Conservation (phyloP, 441 rosid genomes). For the Adansonia madagascariensis region DNA sequence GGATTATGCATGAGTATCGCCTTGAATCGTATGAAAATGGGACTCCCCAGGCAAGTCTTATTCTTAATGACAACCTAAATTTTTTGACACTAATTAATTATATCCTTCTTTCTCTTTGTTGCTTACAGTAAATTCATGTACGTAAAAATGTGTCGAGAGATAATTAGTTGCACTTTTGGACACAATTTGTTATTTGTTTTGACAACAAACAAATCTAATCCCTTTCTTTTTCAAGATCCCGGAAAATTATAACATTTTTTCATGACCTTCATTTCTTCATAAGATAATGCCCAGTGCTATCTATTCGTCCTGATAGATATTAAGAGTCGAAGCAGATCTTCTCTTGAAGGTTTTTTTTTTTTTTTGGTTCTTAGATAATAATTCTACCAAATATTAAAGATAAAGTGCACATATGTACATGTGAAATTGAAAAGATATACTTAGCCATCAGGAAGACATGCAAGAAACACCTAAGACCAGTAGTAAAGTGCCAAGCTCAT, state of each 20-base stretch:
- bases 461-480: background rate
- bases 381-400: too few relatives aligned
- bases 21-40: slow-evolving; percentile 82
- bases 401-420: background rate
- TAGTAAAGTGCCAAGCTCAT: background rate
- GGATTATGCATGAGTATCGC: slow-evolving; percentile 87
- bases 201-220: too few relatives aligned
- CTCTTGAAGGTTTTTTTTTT: too few relatives aligned
- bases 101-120: too few relatives aligned
- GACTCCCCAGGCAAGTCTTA: slow-evolving; percentile 64
- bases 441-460: background rate
- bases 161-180: too few relatives aligned
- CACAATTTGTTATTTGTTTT: too few relatives aligned
- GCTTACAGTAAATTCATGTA: too few relatives aligned
- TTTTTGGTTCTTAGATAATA: too few relatives aligned
- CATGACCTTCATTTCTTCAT: background rate
- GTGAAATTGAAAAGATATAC: background rate
- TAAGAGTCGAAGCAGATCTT: too few relatives aligned
- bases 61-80: background rate
- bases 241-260: background rate
- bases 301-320: too few relatives aligned
- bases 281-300: too few relatives aligned
- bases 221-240: background rate
- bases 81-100: background rate
- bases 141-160: too few relatives aligned